A percentile compares a stretch with the other conserved stretches of the same genome.
phyloP scores from a whole-genome alignment of 768 basidiomycete species.

The Agrocybe praecox region DNA sequence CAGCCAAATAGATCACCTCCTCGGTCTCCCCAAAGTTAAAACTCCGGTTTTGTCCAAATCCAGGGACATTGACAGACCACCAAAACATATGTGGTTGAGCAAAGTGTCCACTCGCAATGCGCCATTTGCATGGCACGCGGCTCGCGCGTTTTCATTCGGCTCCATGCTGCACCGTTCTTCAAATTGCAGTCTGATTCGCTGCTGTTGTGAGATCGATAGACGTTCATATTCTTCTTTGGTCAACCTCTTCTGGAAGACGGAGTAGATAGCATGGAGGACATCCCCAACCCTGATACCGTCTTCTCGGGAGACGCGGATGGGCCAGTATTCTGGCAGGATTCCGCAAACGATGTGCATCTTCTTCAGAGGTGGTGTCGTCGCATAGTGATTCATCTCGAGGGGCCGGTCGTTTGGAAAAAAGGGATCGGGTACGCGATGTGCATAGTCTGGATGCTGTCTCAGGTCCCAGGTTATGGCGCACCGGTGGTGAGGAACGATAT shows the following conservation, averaged over 20 bases:
- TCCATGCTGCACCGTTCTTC: constrained; percentile 47
- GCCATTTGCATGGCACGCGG: constrained; percentile 37
- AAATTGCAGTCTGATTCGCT: constrained; percentile 42
- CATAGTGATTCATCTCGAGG: neutral
- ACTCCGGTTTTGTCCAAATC: constrained; percentile 43
- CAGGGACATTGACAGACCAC: constrained; percentile 47
- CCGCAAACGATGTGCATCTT: constrained; percentile 46
- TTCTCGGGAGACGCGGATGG: constrained; percentile 40
- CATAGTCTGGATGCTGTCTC: neutral
- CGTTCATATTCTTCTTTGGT: constrained; percentile 43
- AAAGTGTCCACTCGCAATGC: constrained; percentile 53
- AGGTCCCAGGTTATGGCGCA: neutral
- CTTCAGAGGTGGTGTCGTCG: neutral
- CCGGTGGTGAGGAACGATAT: neutral
- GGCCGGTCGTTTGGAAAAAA: neutral
- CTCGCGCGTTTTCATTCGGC: constrained; percentile 24
- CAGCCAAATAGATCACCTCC: too few species aligned
- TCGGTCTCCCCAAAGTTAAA: constrained; percentile 43
- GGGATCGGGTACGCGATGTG: neutral
- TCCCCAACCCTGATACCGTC: constrained; percentile 54
- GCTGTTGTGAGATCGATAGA: constrained; percentile 41
- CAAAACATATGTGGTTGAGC: constrained; percentile 49
- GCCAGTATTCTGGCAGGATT: constrained; percentile 45
- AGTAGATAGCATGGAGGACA: constrained; percentile 48
- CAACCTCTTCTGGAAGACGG: constrained; percentile 38